Evolutionary conservation across 129 eudicot species (phyloP), one percentile per base, ranked within the genome.

Genomic region (Artemisia annua): DNA sequence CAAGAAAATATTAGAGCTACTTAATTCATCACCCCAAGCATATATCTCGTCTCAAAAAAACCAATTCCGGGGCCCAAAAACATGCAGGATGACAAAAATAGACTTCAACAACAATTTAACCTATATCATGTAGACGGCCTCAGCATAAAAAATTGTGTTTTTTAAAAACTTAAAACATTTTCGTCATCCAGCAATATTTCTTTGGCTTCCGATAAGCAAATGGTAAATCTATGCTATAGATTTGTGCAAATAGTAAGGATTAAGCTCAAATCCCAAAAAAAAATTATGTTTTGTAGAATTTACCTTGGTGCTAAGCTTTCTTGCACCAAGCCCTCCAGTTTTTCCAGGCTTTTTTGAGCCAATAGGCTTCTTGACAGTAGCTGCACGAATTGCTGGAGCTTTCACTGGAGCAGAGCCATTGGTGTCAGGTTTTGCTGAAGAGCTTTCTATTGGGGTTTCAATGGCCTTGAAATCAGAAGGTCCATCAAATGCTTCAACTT

Each of bases 291-390:
- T 44, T 49, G 35, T 3, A 28, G 14, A 19, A 67, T 35, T 55
- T 30, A 91, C 99, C 97, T 95, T 95, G 14, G 83, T 83, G 75
- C 91, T 95, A 74, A 95, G 96, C 85, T 95, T 95, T 68, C 91
- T 76, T 75, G 99, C 99, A 77, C 99, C 97, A 57, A 95, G 91
- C 35, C 97, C 99, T 2, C 94, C 94, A 54, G 91, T 74, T 77
- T 90, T 95, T 67, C 94, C 99, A 39, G 91, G 49, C 85, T 83
- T 95, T 81, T 80, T 95, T 0, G 88, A 93, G 72, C 94, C 97
- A 74, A 88, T 65, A 53, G 99, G 92, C 70, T 90, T 95, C 84
- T 88, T 95, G 20, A 86, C 73, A 60, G 87, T 60, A 62, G 81
- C 60, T 17, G 80, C 67, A 60, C 81, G 69, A 58, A 85, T 84